Conservation (phyloP, 768 basidiomycete species). For the Lentinus brumalis region DNA sequence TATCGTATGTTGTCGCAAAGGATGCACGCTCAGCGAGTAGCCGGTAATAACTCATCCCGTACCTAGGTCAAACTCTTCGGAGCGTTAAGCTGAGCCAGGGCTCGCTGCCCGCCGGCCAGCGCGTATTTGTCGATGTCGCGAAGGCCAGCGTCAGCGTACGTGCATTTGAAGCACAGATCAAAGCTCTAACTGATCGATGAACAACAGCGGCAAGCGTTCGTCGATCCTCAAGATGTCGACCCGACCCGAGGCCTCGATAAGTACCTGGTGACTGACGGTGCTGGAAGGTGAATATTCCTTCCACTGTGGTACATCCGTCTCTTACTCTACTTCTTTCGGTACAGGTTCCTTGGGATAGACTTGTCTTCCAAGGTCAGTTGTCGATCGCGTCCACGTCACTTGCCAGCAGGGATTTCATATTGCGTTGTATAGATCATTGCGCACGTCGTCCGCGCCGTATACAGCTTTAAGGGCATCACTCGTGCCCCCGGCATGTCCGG, state of each 20-base stretch:
- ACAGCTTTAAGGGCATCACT: conserved; percentile 55
- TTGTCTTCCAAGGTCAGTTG: conserved; percentile 54
- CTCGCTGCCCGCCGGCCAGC: conserved; percentile 48
- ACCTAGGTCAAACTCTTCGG: conserved; percentile 47
- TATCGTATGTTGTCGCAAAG: conserved; percentile 50
- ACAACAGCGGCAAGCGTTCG: conserved; percentile 50
- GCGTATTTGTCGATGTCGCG: conserved; percentile 64
- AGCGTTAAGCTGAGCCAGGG: conserved; percentile 47
- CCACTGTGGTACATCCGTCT: conserved; percentile 32
- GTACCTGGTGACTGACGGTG: conserved; percentile 51
- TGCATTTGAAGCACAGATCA: conserved; percentile 5
- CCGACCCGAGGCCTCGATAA: conserved; percentile 44
- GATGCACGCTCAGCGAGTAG: background rate
- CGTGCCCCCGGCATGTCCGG: conserved; percentile 75
- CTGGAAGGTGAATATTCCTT: conserved; percentile 38
- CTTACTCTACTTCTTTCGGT: background rate
- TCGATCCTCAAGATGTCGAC: conserved; percentile 47
- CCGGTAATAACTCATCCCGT: background rate
- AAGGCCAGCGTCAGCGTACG: conserved; percentile 61
- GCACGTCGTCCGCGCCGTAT: conserved; percentile 66
- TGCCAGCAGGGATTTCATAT: background rate
- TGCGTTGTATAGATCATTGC: conserved; percentile 46
- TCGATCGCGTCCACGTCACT: background rate
- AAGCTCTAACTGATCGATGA: background rate
- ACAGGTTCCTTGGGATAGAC: conserved; percentile 47